Evolutionary conservation across 176 grass and related monocot species (phyloP).

Genomic region (Microstegium vimineum): DNA sequence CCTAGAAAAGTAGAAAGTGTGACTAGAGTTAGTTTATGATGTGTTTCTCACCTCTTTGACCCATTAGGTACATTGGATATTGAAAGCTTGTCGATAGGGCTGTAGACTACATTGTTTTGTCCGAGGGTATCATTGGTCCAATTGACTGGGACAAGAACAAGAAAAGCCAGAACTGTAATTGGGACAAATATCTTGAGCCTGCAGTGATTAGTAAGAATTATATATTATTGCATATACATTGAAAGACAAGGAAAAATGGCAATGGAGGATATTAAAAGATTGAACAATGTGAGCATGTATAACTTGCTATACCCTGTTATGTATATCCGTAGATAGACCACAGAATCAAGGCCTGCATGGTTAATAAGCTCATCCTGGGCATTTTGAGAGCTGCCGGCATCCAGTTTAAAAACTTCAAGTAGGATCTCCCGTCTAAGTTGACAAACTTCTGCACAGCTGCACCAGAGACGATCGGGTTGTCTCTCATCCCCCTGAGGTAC

Average conservation of each 20-base stretch:
- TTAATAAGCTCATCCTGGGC: conserved; percentile 93
- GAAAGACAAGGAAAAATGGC: background rate
- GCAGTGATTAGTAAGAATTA: background rate
- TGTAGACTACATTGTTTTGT: conserved; percentile 36
- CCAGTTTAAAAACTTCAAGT: conserved; percentile 85
- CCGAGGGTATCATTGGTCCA: conserved; percentile 73
- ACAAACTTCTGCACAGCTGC: conserved; percentile 61
- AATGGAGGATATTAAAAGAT: background rate
- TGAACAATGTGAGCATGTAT: background rate
- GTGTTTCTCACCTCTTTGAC: conserved; percentile 59
- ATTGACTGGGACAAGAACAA: conserved; percentile 81
- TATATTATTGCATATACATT: conserved; percentile 10
- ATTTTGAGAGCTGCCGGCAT: conserved; percentile 78
- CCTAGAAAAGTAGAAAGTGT: background rate
- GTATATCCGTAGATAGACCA: conserved; percentile 90
- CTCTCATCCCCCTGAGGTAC: conserved; percentile 87
- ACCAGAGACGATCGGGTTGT: conserved; percentile 51
- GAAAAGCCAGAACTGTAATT: conserved; percentile 70
- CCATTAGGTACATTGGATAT: conserved; percentile 85
- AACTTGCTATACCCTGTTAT: conserved; percentile 72
- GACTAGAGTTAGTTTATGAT: background rate
- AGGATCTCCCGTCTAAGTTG: conserved; percentile 66
- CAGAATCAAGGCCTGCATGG: conserved; percentile 93
- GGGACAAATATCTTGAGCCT: conserved; percentile 98
- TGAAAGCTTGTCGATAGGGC: conserved; percentile 75